Percentiles rank a stretch among this genome's conserved stretches.
These are phyloP conservation scores for Suillus occidentalis DNA, from an alignment of 768 basidiomycete species.

Conservation along the genomic window DNA sequence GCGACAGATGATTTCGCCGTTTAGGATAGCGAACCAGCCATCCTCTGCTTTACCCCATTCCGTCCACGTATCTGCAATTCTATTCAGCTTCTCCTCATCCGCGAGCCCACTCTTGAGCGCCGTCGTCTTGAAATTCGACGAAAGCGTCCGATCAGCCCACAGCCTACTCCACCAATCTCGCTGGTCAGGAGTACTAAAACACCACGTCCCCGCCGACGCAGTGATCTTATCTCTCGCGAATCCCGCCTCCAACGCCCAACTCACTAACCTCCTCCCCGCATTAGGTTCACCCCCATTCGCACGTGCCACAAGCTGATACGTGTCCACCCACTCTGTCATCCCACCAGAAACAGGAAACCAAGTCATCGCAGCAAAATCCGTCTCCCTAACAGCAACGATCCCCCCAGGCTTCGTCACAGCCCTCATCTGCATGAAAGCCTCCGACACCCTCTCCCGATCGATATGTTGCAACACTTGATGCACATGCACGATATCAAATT, in stretches of 20 bases:
- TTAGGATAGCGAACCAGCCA: constrained; percentile 34
- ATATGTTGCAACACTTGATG: constrained; percentile 54
- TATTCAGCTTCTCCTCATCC: constrained; percentile 23
- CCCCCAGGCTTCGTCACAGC: constrained; percentile 48
- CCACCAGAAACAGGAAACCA: constrained; percentile 38
- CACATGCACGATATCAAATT: constrained; percentile 50
- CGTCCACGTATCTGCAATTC: constrained; percentile 23
- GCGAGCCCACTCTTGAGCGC: constrained; percentile 30
- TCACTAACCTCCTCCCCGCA: constrained; percentile 37
- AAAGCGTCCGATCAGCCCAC: constrained; percentile 39
- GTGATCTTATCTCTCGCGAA: constrained; percentile 29
- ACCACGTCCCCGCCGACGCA: constrained; percentile 34
- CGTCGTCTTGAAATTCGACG: constrained; percentile 32
- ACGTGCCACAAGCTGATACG: constrained; percentile 22
- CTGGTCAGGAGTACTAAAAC: constrained; percentile 37
- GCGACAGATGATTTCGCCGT: constrained; percentile 35
- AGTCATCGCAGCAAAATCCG: constrained; percentile 33
- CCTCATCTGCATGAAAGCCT: constrained; percentile 45
- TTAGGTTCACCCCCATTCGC: constrained; percentile 40
- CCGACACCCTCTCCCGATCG: constrained; percentile 33
- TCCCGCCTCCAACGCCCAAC: constrained; percentile 40
- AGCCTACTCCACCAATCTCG: constrained; percentile 38
- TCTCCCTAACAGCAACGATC: constrained; percentile 45
- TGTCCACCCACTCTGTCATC: constrained; percentile 27
- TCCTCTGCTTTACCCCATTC: constrained; percentile 34